Conservation (phyloP, 257 asterid species). For the Leptodermis oblonga region DNA sequence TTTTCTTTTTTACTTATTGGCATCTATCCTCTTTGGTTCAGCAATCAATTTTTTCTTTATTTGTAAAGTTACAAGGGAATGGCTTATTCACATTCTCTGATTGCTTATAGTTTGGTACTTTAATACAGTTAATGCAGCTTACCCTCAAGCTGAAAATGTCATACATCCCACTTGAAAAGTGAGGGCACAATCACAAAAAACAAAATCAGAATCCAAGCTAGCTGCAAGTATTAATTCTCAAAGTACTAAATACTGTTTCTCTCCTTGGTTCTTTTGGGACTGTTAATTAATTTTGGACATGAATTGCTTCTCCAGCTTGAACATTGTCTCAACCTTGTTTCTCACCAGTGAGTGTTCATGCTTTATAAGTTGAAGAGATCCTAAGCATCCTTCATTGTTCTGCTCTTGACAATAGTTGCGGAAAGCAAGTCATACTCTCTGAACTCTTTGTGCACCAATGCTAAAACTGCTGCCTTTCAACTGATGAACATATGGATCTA, state of each 20-base stretch:
- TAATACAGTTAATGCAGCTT: background rate
- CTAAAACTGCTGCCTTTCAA: constrained; percentile 44
- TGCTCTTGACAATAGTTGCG: constrained; percentile 62
- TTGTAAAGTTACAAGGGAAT: background rate
- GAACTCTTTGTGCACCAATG: constrained; percentile 39
- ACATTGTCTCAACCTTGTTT: constrained; percentile 66
- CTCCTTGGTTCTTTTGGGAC: background rate
- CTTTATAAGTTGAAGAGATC: constrained; percentile 58
- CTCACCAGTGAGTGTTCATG: constrained; percentile 60
- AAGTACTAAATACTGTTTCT: background rate
- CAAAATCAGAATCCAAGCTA: background rate
- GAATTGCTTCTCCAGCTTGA: constrained; percentile 44
- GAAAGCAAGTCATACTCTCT: constrained; percentile 36
- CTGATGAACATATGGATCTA: constrained; percentile 41
- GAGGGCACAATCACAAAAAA: background rate
- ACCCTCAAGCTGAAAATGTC: constrained; percentile 11
- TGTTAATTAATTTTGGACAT: background rate
- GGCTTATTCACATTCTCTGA: background rate
- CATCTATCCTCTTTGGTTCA: too few relatives aligned
- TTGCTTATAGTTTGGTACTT: constrained; percentile 5
- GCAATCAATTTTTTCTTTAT: too few relatives aligned
- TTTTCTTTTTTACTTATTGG: too few relatives aligned
- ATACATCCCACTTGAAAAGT: constrained; percentile 12
- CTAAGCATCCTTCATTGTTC: constrained; percentile 66
- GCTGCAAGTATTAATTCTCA: background rate